Evolutionary conservation across 2,329 filamentous ascomycete genomes (phyloP), one percentile per base, ranked within the genome.

Genomic region (Pyrenochaeta sp.): DNA sequence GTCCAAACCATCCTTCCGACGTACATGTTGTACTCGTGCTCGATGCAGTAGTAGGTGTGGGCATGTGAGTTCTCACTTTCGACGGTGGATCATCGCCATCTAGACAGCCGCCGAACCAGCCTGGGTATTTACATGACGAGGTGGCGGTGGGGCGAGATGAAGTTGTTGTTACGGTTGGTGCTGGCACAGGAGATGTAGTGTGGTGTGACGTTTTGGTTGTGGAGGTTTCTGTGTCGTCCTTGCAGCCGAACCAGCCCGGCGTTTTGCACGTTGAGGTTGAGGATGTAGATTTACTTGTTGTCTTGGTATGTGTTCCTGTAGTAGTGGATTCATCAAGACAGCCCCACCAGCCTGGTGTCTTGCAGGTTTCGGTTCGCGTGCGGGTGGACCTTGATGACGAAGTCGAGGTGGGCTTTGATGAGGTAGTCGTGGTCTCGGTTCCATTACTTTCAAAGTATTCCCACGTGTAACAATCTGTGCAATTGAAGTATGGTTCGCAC

Each of bases 371-470:
- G 0, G 93, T 97, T 44, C 92, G 85, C 1, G 90, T 93, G 50
- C 85, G 62, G 5, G 59, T 62, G 10, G 63, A 65, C 25, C 32
- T 49, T n/a, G 45, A 37, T 22, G 87, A 90, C 43, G 85, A 85
- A 2, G 86, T 87, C 2, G 84, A 83, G 5, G 74, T 75, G 0
- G 75, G 84, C 2, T 86, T 82, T 0, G 75, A 88, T 0, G 68
- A 75, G 6, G 77, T 74, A 2, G 90, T 91, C 0, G 88, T 92
- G 1, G 84, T 85, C 62, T 93, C 90, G 1, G 91, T 95, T 30
- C 91, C 91, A 74, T 97, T 97, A 75, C 93, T 96, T 77, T 93
- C 90, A 72, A 92, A 96, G 83, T 93, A 96, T 72, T 97, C 96
- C 95, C 95, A 98, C 54, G 90, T 88, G 56, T 87, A 91, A 72